Evolutionary conservation across 73 alveolate genomes (phyloP).

Genomic region (Symbiodinium pilosum): DNA sequence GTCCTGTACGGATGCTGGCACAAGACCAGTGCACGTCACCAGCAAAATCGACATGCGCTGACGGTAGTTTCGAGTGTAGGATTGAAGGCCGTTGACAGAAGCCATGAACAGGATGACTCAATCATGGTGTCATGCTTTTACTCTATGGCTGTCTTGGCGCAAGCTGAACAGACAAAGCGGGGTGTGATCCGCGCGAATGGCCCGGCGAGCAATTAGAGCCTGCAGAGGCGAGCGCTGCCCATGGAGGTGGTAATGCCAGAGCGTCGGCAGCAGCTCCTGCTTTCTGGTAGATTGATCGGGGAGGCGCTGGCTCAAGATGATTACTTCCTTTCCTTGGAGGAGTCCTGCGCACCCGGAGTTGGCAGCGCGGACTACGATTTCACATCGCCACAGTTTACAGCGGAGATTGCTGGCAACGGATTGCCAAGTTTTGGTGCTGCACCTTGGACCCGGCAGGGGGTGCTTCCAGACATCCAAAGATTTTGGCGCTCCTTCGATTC

Average conservation of each 20-base stretch:
- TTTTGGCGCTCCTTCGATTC: slow-evolving; percentile 90
- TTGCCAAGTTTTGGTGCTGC: slow-evolving; percentile 25
- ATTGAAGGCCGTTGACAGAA: too few relatives aligned
- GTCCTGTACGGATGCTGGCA: too few relatives aligned
- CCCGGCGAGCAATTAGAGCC: too few relatives aligned
- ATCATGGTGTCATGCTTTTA: too few relatives aligned
- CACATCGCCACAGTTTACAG: slow-evolving; percentile 24
- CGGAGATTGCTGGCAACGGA: slow-evolving; percentile 1
- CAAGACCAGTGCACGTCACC: too few relatives aligned
- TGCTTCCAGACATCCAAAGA: slow-evolving; percentile 63
- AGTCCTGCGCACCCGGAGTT: slow-evolving; percentile 34
- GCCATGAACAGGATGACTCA: too few relatives aligned
- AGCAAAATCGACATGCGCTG: too few relatives aligned
- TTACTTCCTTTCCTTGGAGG: slow-evolving; percentile 38
- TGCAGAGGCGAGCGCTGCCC: too few relatives aligned
- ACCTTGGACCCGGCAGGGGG: slow-evolving; percentile 40
- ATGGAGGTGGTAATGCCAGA: neutral
- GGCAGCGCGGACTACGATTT: slow-evolving; percentile 88
- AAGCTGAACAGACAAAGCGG: too few relatives aligned
- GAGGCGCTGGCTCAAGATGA: slow-evolving; percentile 80
- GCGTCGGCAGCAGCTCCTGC: slow-evolving; percentile 21
- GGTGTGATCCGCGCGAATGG: too few relatives aligned
- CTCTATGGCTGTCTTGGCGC: too few relatives aligned
- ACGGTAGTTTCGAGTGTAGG: too few relatives aligned
- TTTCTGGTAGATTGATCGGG: slow-evolving; percentile 67